These are phyloP conservation scores for Entomortierella chlamydospora DNA, from an alignment of 192 early-diverging fungal genomes.

Conservation along the genomic window DNA sequence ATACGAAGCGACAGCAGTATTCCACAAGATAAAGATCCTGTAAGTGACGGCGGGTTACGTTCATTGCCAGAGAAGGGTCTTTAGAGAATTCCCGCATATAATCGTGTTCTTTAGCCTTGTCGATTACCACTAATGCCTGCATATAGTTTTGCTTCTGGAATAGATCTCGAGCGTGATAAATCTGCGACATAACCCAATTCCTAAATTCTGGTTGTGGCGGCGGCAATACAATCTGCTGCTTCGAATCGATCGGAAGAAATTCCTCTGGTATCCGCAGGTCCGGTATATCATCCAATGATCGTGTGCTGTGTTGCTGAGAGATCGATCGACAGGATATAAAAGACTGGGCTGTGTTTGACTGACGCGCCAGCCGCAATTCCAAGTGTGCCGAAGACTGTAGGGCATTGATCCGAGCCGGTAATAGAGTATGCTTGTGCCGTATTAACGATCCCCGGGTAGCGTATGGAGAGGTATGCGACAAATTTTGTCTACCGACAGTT, in stretches of 20 bases:
- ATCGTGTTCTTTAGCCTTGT: constrained; percentile 28
- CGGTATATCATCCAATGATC: constrained; percentile 24
- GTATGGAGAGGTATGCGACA: neutral
- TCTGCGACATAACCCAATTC: constrained; percentile 28
- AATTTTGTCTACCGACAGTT: neutral
- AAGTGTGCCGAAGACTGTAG: neutral
- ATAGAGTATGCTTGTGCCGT: neutral
- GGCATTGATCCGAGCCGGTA: neutral
- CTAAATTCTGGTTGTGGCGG: constrained; percentile 9
- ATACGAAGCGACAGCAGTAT: constrained; percentile 33
- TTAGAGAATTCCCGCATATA: constrained; percentile 15
- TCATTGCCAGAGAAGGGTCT: neutral
- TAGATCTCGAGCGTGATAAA: constrained; percentile 12
- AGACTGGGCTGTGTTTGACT: neutral
- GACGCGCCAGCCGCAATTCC: neutral
- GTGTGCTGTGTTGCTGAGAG: constrained; percentile 25
- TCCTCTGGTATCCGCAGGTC: constrained; percentile 29
- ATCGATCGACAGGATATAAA: constrained; percentile 35
- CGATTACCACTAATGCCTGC: constrained; percentile 27
- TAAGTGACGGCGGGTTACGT: constrained; percentile 12
- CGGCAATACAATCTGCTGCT: constrained; percentile 3
- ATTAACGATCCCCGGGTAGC: neutral
- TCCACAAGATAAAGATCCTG: constrained; percentile 40
- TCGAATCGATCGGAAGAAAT: constrained; percentile 21
- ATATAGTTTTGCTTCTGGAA: constrained; percentile 43